phyloP scores from a whole-genome alignment of 148 eudicot species.

The Bassia scoparia region DNA sequence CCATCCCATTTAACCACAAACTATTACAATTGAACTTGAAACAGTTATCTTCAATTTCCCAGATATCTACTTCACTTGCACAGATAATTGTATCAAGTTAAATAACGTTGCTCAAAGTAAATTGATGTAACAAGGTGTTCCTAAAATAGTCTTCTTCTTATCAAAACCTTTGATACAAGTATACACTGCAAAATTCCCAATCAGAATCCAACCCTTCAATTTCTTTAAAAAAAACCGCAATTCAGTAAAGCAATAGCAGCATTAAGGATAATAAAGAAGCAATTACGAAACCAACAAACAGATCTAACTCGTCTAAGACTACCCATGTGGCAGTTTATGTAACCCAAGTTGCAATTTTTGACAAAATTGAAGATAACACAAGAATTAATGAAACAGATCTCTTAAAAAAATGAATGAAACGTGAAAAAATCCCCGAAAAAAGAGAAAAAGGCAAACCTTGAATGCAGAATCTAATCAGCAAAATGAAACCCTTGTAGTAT shows the following conservation, averaged over 20 bases:
- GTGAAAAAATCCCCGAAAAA: neutral
- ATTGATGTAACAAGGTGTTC: too few species aligned
- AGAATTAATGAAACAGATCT: neutral
- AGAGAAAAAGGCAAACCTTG: neutral
- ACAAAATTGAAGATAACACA: neutral
- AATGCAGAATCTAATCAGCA: constrained; percentile 5
- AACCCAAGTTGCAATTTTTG: neutral
- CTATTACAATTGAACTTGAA: too few species aligned
- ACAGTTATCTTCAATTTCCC: too few species aligned
- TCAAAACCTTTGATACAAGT: too few species aligned
- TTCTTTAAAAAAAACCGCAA: neutral
- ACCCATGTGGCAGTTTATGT: neutral
- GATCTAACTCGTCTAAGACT: neutral
- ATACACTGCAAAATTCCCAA: neutral
- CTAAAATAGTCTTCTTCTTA: too few species aligned
- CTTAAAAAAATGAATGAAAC: neutral
- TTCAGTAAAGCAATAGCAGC: neutral
- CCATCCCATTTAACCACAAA: too few species aligned
- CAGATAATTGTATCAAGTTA: too few species aligned
- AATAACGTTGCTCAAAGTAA: too few species aligned
- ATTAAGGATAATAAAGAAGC: neutral
- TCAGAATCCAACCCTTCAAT: neutral
- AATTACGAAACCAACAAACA: neutral
- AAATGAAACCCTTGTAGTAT: neutral
- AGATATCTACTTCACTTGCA: too few species aligned